Conservation (phyloP, 768 basidiomycete species). For the Termitomyces sp. region DNA sequence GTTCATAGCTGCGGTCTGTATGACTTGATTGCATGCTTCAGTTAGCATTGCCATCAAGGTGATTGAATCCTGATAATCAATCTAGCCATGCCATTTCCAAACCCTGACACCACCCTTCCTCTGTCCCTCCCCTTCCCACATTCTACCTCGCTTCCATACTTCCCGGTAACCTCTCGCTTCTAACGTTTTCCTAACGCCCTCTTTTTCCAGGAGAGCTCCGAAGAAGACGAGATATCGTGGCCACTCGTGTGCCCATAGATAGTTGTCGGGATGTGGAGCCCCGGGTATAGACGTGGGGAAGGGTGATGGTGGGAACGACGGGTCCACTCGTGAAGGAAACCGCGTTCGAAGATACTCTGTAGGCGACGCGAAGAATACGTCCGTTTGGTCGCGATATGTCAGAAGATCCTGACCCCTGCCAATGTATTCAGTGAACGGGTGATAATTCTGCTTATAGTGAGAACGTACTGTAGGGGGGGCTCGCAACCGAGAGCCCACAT, state of each 20-base stretch:
- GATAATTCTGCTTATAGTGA: background rate
- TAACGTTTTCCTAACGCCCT: conserved; percentile 44
- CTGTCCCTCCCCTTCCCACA: conserved; percentile 71
- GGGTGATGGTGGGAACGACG: conserved; percentile 59
- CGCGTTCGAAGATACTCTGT: conserved; percentile 53
- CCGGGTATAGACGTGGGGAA: conserved; percentile 49
- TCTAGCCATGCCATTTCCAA: conserved; percentile 44
- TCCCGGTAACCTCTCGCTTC: conserved; percentile 54
- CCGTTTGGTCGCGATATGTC: conserved; percentile 75
- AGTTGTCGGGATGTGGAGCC: conserved; percentile 18
- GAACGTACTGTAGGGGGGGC: conserved; percentile 76
- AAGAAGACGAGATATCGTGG: conserved; percentile 82
- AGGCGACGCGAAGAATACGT: conserved; percentile 75
- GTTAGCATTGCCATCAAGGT: background rate
- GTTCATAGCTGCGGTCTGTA: background rate
- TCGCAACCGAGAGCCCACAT: conserved; percentile 92
- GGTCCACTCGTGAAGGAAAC: conserved; percentile 63
- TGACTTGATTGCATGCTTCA: background rate
- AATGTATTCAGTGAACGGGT: conserved; percentile 4
- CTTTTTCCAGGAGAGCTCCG: conserved; percentile 60
- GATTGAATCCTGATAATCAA: background rate
- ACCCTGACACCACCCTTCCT: conserved; percentile 67
- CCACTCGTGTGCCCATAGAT: conserved; percentile 71
- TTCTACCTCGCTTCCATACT: conserved; percentile 57
- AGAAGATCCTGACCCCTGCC: conserved; percentile 43